These are phyloP conservation scores for Medicago ruthenica DNA, from an alignment of 306 rosid genomes.

Conservation along the genomic window DNA sequence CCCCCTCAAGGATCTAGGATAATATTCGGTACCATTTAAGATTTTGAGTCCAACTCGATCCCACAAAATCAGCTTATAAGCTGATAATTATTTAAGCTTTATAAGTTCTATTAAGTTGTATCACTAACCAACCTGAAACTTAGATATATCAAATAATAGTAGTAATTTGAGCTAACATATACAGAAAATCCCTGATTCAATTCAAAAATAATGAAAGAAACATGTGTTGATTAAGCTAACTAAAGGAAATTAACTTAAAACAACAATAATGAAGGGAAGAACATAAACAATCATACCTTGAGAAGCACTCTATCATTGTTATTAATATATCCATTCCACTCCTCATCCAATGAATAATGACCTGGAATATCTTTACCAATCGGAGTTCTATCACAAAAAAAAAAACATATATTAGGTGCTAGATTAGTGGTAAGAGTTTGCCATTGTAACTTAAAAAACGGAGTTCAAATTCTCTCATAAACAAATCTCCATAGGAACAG, in stretches of 20 bases:
- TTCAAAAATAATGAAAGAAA: neutral
- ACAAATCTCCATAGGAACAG: too few relatives aligned
- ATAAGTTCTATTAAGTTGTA: neutral
- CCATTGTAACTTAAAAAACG: too few relatives aligned
- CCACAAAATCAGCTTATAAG: neutral
- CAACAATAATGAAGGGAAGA: conserved; percentile 5
- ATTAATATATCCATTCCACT: conserved; percentile 95
- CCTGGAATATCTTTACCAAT: conserved; percentile 62
- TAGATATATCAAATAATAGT: neutral
- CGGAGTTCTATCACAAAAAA: conserved; percentile 65
- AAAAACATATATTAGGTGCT: neutral
- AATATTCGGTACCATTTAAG: neutral
- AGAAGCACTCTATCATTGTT: conserved; percentile 94
- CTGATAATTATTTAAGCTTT: neutral
- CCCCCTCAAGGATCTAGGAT: neutral
- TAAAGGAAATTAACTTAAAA: conserved; percentile 14
- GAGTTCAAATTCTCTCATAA: too few relatives aligned
- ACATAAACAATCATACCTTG: conserved; percentile 55
- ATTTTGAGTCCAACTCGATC: neutral
- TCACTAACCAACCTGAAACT: neutral
- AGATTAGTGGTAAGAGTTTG: too few relatives aligned
- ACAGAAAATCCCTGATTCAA: neutral
- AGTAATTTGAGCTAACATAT: neutral
- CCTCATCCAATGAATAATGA: conserved; percentile 84
- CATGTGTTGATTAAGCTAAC: neutral